A percentile compares a stretch with the other conserved stretches of the same genome.
Evolutionary conservation across 148 eudicot species (phyloP).

Genomic region (Amaranthus cruentus): DNA sequence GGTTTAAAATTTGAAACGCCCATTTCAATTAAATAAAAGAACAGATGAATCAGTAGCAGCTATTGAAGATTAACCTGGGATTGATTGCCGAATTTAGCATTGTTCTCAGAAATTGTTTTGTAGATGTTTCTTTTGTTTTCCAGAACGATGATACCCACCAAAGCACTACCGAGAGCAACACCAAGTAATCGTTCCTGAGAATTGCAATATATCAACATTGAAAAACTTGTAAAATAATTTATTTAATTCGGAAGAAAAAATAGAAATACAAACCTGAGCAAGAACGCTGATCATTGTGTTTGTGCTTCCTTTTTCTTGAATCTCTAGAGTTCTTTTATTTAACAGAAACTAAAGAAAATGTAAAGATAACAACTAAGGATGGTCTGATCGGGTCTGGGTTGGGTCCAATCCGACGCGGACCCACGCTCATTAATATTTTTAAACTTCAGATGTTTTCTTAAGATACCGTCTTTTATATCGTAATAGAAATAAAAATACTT

Average conservation of each 20-base stretch:
- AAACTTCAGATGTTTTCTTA: too few relatives aligned
- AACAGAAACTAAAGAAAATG: not conserved
- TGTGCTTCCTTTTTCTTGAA: not conserved
- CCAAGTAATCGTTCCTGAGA: constrained; percentile 75
- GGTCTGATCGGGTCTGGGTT: too few relatives aligned
- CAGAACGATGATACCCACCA: constrained; percentile 38
- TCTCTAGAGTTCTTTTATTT: not conserved
- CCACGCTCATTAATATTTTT: too few relatives aligned
- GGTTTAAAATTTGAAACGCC: constrained; percentile 7
- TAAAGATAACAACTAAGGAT: not conserved
- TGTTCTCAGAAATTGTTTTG: constrained; percentile 38
- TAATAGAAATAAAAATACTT: too few relatives aligned
- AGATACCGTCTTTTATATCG: too few relatives aligned
- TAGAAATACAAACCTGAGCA: constrained; percentile 41
- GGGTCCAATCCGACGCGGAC: too few relatives aligned
- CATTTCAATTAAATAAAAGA: not conserved
- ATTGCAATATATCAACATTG: not conserved
- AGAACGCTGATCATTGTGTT: constrained; percentile 63
- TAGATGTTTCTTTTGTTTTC: constrained; percentile 56
- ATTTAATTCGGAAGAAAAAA: not conserved
- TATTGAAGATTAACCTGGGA: constrained; percentile 30
- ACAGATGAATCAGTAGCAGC: not conserved
- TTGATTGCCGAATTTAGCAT: constrained; percentile 32
- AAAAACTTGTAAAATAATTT: not conserved
- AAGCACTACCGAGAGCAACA: constrained; percentile 47